Base-by-base conservation (phyloP, 257 asterid species). In the Handroanthus guayacan region DNA sequence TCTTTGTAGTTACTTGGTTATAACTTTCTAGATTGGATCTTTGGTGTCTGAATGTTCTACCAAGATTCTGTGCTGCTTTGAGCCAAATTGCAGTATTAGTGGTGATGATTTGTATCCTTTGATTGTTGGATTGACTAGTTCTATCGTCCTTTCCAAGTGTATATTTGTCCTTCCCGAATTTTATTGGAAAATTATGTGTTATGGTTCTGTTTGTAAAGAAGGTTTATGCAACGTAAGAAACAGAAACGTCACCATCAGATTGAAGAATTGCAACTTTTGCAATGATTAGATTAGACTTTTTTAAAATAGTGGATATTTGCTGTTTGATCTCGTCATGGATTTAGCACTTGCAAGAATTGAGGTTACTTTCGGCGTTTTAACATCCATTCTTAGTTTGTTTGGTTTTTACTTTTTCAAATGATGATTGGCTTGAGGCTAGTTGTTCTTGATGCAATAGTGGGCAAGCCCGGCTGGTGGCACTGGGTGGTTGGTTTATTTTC, bases 311-410 rank as follows among this genome's bases (percentile, higher is more conserved):
- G 74, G 69, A 57, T 52, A 63, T 65, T 75, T 73, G 9, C 58
- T 60, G 79, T 67, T 83, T 75, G 84, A 78, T 84, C 72, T 34
- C 55, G 41, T 71, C 75, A 72, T 84, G 85, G 78, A 78, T 78
- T 71, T 63, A 66, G 52, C 74, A 73, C 57, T 75, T 38, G 9
- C n/a, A 51, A 34, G 14, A 39, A 65, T 65, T 43, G 77, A 61
- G 43, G 62, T 38, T 17, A 44, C 78, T 82, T 78, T 82, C 78
- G 83, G 81, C 54, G 76, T 58, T 9, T 50, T 76, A 66, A 73
- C 72, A 14, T 57, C 31, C 79, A 43, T 31, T 36, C 62, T 16
- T 64, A 43, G 41, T 47, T 34, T 66, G 17, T 65, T 13, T 18
- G 31, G 31, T 34, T 79, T 43, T 25, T 34, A 6, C 41, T 8